phyloP scores from a whole-genome alignment of 2,329 filamentous ascomycete species.

The Zasmidium cellare region DNA sequence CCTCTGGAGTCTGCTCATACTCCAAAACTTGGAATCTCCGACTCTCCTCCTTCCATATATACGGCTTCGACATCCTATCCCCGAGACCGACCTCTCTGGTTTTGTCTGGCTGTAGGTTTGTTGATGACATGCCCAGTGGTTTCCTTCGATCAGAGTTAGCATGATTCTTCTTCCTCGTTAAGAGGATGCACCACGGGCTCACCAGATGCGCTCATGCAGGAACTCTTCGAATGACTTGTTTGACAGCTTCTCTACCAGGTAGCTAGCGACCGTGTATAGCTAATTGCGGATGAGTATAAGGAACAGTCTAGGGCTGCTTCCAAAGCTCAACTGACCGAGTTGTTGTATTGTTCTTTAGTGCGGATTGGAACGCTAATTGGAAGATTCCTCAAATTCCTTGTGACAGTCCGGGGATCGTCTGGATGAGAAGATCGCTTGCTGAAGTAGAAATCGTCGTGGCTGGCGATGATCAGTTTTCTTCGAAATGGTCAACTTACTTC shows the following conservation, averaged over 20 bases:
- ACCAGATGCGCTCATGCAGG: conserved; percentile 44
- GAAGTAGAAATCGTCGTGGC: conserved; percentile 36
- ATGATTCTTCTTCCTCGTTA: neutral
- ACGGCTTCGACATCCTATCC: conserved; percentile 44
- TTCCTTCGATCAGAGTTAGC: conserved; percentile 11
- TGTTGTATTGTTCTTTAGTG: conserved; percentile 50
- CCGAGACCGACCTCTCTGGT: conserved; percentile 22
- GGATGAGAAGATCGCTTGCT: conserved; percentile 31
- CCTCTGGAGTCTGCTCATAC: conserved; percentile 32
- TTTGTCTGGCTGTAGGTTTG: conserved; percentile 34
- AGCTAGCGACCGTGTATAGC: conserved; percentile 49
- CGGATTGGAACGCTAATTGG: conserved; percentile 47
- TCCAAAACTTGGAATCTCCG: conserved; percentile 28
- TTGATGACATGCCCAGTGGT: conserved; percentile 50
- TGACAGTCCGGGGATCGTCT: conserved; percentile 38
- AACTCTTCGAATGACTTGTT: conserved; percentile 43
- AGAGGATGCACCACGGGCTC: too few species aligned
- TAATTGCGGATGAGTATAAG: conserved; percentile 13
- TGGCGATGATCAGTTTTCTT: conserved; percentile 33
- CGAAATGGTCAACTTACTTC: conserved; percentile 47
- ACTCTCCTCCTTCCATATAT: conserved; percentile 40
- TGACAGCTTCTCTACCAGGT: conserved; percentile 48
- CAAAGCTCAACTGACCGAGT: conserved; percentile 28
- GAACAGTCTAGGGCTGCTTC: neutral
- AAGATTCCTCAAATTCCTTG: conserved; percentile 49